Conservation (phyloP, 805 yeast genomes). For the Lachancea kluyveri region DNA sequence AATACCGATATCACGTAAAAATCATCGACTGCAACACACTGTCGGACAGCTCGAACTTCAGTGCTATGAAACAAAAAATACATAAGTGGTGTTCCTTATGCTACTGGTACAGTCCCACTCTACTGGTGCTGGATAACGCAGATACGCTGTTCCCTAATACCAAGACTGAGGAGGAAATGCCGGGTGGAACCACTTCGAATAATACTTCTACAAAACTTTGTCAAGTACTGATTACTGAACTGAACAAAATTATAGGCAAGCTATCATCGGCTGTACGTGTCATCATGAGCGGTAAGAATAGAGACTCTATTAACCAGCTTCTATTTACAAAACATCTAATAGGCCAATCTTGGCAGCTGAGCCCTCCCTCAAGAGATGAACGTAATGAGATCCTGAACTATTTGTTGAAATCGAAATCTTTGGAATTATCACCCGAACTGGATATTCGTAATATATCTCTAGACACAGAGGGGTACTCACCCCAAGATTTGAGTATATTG, state of each 20-base stretch:
- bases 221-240: conserved; percentile 48
- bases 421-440: conserved; percentile 36
- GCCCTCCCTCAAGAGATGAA: conserved; percentile 62
- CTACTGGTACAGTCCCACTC: conserved; percentile 74
- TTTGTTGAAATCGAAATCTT: conserved; percentile 32
- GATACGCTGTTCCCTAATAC: conserved; percentile 55
- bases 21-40: conserved; percentile 49
- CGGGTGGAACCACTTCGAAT: conserved; percentile 35
- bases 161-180: conserved; percentile 45
- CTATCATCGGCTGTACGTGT: conserved; percentile 43
- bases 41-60: conserved; percentile 19
- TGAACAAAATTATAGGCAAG: conserved; percentile 32
- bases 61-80: conserved; percentile 37
- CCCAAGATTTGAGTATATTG: conserved; percentile 69
- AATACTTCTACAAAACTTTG: conserved; percentile 54
- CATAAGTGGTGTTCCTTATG: conserved; percentile 41
- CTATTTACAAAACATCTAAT: conserved; percentile 65
- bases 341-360: conserved; percentile 53
- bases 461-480: conserved; percentile 86
- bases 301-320: conserved; percentile 54
- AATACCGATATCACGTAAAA: conserved; percentile 36
- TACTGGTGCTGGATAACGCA: conserved; percentile 70
- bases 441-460: conserved; percentile 46
- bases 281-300: conserved; percentile 57
- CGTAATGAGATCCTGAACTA: conserved; percentile 43